These are phyloP conservation scores for Alternaria rosae DNA, from an alignment of 2,329 filamentous ascomycete genomes.

Conservation along the genomic window DNA sequence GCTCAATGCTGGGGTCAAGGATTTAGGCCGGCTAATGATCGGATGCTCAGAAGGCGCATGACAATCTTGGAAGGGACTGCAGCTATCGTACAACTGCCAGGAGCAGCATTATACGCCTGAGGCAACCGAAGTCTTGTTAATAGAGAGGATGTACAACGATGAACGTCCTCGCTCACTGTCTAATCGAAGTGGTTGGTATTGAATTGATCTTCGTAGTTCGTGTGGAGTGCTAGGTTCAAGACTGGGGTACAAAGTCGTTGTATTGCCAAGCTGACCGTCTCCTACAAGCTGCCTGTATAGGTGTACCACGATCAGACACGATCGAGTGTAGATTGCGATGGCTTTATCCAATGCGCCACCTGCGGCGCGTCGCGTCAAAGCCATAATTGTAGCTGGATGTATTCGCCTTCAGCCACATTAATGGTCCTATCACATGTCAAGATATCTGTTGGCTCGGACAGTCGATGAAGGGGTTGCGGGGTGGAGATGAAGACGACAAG, in stretches of 20 bases:
- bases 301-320: neutral
- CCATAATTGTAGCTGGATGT: neutral
- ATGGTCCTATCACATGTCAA: neutral
- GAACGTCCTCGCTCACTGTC: neutral
- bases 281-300: neutral
- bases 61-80: neutral
- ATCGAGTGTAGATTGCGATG: neutral
- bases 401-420: neutral
- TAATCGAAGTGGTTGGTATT: neutral
- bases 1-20: constrained; percentile 4
- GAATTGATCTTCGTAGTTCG: neutral
- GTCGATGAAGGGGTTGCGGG: neutral
- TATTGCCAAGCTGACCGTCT: neutral
- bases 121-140: neutral
- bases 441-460: neutral
- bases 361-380: neutral
- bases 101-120: neutral
- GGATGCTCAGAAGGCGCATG: neutral
- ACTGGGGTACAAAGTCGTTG: neutral
- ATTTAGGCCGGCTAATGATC: constrained; percentile 15
- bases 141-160: neutral
- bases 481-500: neutral
- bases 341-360: neutral
- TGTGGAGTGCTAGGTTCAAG: neutral
- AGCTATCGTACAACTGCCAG: neutral